phyloP scores from a whole-genome alignment of 768 basidiomycete species.

The Neoboletus subvelutipes region DNA sequence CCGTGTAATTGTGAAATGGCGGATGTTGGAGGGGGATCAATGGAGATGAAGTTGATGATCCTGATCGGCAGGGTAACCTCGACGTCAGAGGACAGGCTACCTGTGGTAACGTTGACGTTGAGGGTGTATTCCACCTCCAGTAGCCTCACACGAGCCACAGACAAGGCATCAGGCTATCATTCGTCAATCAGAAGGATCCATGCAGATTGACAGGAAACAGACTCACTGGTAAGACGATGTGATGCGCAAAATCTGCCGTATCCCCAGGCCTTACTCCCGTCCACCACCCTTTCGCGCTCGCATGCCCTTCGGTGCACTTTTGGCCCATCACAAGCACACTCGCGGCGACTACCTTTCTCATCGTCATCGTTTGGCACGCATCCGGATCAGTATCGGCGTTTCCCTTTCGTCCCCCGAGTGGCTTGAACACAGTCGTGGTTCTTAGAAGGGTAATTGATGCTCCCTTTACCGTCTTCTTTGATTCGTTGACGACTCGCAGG shows the following conservation, averaged over 20 bases:
- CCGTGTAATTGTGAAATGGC: constrained; percentile 23
- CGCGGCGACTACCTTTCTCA: constrained; percentile 63
- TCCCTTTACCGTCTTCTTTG: constrained; percentile 63
- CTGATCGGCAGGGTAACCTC: constrained; percentile 70
- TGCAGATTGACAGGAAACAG: constrained; percentile 1
- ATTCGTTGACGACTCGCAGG: constrained; percentile 64
- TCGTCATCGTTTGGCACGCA: constrained; percentile 62
- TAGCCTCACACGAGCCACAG: constrained; percentile 64
- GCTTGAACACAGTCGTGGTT: constrained; percentile 64
- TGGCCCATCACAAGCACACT: constrained; percentile 66
- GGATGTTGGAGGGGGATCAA: constrained; percentile 70
- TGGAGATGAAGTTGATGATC: constrained; percentile 80
- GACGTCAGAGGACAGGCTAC: constrained; percentile 59
- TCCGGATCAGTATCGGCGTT: constrained; percentile 45
- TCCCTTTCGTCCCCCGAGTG: constrained; percentile 35
- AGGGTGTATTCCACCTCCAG: constrained; percentile 78
- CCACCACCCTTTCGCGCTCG: constrained; percentile 90
- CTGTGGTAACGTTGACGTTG: constrained; percentile 60
- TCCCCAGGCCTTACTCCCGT: constrained; percentile 69
- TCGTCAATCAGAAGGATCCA: constrained; percentile 4
- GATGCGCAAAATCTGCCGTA: constrained; percentile 62
- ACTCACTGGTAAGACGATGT: constrained; percentile 73
- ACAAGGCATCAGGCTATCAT: constrained; percentile 63
- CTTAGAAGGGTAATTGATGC: constrained; percentile 63
- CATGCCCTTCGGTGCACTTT: constrained; percentile 60